These are phyloP conservation scores for Exophiala calicioides DNA, from an alignment of 2,329 filamentous ascomycete species.

Conservation along the genomic window DNA sequence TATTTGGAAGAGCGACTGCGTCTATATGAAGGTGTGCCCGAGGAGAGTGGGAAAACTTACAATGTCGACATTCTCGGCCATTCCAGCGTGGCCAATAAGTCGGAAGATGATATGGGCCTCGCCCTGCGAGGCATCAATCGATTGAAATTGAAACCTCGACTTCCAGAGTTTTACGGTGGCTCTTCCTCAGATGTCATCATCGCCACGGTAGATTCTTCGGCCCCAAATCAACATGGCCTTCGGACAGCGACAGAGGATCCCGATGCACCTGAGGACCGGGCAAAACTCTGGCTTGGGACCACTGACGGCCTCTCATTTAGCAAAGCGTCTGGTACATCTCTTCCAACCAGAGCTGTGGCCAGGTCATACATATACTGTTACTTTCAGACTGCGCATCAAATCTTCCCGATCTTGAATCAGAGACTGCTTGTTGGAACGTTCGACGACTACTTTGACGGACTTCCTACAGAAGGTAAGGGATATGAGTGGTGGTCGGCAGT, in stretches of 20 bases:
- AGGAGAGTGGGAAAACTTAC: background rate
- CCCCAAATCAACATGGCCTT: no score
- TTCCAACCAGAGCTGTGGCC: slow-evolving; percentile 10
- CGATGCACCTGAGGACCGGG: slow-evolving; percentile 7
- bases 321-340: slow-evolving; percentile 3
- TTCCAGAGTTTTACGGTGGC: slow-evolving; percentile 20
- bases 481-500: slow-evolving; percentile 16
- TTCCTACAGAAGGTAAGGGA: slow-evolving; percentile 17
- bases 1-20: slow-evolving; percentile 17
- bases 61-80: slow-evolving; percentile 1
- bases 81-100: background rate
- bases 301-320: slow-evolving; percentile 1
- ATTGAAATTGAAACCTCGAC: slow-evolving; percentile 5
- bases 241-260: background rate
- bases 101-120: slow-evolving; percentile 13
- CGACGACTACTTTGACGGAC: slow-evolving; percentile 10
- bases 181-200: slow-evolving; percentile 17
- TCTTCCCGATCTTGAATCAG: slow-evolving; percentile 17
- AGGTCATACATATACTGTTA: slow-evolving; percentile 10
- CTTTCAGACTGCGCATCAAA: slow-evolving; percentile 16
- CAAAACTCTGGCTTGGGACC: slow-evolving; percentile 8
- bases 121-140: slow-evolving; percentile 16
- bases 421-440: slow-evolving; percentile 5
- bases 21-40: slow-evolving; percentile 14
- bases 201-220: slow-evolving; percentile 5